Conservation (phyloP, 176 grass and related monocot genomes). For the Oryza rufipogon region DNA sequence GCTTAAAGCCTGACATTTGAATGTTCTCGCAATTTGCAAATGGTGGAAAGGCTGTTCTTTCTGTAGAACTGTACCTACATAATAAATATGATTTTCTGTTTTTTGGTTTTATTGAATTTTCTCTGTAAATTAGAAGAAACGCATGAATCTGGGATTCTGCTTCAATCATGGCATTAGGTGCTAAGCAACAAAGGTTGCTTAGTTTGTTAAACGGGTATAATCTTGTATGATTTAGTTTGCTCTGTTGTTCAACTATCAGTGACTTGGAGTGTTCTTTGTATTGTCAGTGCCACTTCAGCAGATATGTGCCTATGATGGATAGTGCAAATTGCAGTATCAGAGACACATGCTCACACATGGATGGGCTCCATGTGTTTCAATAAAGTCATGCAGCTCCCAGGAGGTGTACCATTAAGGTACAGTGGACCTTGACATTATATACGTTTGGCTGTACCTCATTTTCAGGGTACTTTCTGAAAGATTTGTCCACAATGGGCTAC, state of each 20-base stretch:
- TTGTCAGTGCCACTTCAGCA: conserved; percentile 38
- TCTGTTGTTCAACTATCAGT: conserved; percentile 6
- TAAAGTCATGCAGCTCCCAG: conserved; percentile 49
- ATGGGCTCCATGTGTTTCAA: conserved; percentile 62
- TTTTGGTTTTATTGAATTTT: not conserved
- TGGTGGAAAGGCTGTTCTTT: not conserved
- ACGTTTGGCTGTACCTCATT: conserved; percentile 39
- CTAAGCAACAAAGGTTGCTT: not conserved
- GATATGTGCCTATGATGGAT: not conserved
- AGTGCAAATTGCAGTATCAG: conserved; percentile 35
- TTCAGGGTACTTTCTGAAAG: conserved; percentile 33
- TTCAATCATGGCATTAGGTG: not conserved
- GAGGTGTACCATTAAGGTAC: conserved; percentile 47
- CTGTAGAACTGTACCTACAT: conserved; percentile 21
- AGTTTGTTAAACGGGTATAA: conserved; percentile 17
- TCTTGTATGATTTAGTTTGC: conserved; percentile 8
- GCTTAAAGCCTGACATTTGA: conserved; percentile 21
- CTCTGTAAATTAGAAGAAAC: not conserved
- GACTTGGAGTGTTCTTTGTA: conserved; percentile 23
- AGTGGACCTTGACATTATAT: conserved; percentile 42
- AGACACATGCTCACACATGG: conserved; percentile 67
- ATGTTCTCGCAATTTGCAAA: not conserved
- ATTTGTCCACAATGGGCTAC: conserved; percentile 30
- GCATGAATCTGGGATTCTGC: not conserved
- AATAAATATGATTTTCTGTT: conserved; percentile 22